These are phyloP conservation scores for Sphagnum tenellum DNA, from an alignment of 225 moss, liverwort and hornwort species.

Conservation along the genomic window DNA sequence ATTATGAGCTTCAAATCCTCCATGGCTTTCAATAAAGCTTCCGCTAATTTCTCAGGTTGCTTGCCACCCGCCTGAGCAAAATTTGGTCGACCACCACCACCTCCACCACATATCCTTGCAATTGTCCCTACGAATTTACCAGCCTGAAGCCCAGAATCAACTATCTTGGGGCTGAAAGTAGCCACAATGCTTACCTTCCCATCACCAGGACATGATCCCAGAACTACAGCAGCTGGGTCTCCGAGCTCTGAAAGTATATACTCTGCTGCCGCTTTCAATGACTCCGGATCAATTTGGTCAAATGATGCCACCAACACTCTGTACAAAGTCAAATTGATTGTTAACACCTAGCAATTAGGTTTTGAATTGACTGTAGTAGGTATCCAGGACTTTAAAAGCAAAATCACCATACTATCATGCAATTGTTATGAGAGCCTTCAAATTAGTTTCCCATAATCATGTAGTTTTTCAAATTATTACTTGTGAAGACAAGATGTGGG, in stretches of 20 bases:
- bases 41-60: conserved; percentile 66
- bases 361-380: background rate
- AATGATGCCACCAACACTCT: conserved; percentile 71
- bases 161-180: conserved; percentile 65
- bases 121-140: conserved; percentile 74
- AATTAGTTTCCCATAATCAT: no score
- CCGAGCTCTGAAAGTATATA: conserved; percentile 65
- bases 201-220: conserved; percentile 64
- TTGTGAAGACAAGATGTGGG: no score
- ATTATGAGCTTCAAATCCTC: conserved; percentile 46
- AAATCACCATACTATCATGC: no score
- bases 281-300: conserved; percentile 57
- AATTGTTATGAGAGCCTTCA: no score
- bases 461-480: no score
- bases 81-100: conserved; percentile 80
- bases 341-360: background rate
- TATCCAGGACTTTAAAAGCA: no score
- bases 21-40: conserved; percentile 58
- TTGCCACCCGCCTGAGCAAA: conserved; percentile 92
- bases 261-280: conserved; percentile 74
- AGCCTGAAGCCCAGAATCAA: conserved; percentile 64
- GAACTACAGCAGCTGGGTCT: conserved; percentile 77
- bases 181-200: conserved; percentile 74
- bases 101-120: conserved; percentile 75
- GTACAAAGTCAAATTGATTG: conserved; percentile 9